phyloP scores from a whole-genome alignment of 2,329 filamentous ascomycete genomes.

The Zymoseptoria crescenta region DNA sequence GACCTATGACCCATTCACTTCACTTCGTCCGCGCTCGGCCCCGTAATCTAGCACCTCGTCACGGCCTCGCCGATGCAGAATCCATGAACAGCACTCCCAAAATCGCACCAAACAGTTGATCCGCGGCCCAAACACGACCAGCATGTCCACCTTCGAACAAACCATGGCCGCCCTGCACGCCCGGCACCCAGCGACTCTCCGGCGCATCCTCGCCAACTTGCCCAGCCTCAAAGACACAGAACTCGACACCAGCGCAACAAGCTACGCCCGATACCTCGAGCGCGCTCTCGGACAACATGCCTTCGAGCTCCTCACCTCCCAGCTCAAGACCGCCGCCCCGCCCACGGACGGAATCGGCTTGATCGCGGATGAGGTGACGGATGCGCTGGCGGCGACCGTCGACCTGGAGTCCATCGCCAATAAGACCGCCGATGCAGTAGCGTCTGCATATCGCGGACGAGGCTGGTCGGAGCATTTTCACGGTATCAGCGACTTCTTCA shows the following conservation, averaged over 20 bases:
- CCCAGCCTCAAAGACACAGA: not conserved
- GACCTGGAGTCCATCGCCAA: not conserved
- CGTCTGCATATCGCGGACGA: not conserved
- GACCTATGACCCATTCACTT: too few species aligned
- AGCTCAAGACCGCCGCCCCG: not conserved
- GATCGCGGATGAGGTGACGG: not conserved
- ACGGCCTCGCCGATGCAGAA: too few species aligned
- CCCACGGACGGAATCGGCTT: not conserved
- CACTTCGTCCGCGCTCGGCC: too few species aligned
- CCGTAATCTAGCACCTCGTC: too few species aligned
- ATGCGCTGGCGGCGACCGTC: not conserved
- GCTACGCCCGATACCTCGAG: not conserved
- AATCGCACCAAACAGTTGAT: too few species aligned
- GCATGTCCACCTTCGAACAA: not conserved
- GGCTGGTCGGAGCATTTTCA: not conserved
- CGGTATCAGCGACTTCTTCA: not conserved
- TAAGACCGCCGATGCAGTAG: not conserved
- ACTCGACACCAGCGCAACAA: not conserved
- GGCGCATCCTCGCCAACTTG: not conserved
- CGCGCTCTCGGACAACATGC: not conserved
- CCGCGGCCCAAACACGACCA: too few species aligned
- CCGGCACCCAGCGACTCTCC: not conserved
- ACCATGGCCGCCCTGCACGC: not conserved
- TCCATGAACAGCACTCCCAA: too few species aligned
- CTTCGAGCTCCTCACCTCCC: not conserved